Percentiles rank a stretch among this genome's conserved stretches.
Evolutionary conservation across 148 eudicot genomes (phyloP).

Genomic region (Spergularia marina): DNA sequence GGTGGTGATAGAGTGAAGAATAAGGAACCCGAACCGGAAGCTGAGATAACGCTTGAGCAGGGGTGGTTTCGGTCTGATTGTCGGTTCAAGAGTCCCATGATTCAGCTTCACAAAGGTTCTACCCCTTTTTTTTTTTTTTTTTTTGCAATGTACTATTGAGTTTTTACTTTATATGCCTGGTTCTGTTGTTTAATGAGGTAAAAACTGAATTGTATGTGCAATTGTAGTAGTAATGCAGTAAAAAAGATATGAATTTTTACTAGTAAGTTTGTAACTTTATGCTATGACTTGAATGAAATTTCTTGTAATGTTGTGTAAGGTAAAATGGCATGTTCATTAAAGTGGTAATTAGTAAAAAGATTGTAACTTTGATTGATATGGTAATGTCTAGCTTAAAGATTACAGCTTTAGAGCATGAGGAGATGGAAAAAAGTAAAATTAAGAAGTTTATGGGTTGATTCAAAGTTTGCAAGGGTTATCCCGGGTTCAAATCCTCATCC

Average conservation of each 20-base stretch:
- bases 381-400: background rate
- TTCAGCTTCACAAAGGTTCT: slow-evolving; percentile 89
- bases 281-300: too few relatives aligned
- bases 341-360: background rate
- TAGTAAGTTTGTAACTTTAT: background rate
- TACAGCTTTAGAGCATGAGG: background rate
- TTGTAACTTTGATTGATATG: background rate
- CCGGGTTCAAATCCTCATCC: too few relatives aligned
- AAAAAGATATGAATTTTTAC: background rate
- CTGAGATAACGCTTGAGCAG: slow-evolving; percentile 57
- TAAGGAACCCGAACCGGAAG: slow-evolving; percentile 14
- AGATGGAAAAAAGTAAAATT: background rate
- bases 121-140: background rate
- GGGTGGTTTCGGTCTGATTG: slow-evolving; percentile 80
- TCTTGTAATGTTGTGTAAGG: background rate
- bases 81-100: slow-evolving; percentile 85
- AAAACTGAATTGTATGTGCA: background rate
- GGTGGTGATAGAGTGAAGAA: slow-evolving; percentile 20
- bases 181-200: background rate
- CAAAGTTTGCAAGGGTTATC: too few relatives aligned
- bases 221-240: too few relatives aligned
- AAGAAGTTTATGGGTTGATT: too few relatives aligned
- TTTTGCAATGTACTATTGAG: background rate
- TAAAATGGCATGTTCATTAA: background rate
- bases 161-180: background rate